Percentiles rank a stretch among this genome's conserved stretches.
phyloP scores from a whole-genome alignment of 257 asterid species.

The Pogostemon cablin region DNA sequence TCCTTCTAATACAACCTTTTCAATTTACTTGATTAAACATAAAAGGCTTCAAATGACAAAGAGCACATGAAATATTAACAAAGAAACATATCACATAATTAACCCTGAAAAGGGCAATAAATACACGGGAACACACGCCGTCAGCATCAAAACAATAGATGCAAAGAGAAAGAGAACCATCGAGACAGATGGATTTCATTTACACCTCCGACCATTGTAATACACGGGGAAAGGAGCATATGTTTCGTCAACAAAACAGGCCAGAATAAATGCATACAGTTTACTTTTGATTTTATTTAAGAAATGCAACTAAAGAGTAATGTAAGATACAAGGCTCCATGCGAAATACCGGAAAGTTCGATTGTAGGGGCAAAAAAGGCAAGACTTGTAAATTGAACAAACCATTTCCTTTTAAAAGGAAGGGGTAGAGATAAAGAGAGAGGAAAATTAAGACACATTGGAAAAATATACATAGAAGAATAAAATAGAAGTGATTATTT shows the following conservation, averaged over 20 bases:
- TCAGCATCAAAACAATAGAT: constrained; percentile 4
- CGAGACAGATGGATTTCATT: background rate
- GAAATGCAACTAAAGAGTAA: background rate
- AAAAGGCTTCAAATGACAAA: background rate
- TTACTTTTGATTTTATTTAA: background rate
- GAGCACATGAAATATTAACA: background rate
- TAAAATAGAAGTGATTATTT: background rate
- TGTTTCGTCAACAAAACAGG: background rate
- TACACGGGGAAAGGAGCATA: background rate
- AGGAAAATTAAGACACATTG: no score
- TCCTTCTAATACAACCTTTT: background rate
- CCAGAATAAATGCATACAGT: background rate
- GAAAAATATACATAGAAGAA: background rate
- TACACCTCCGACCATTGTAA: background rate
- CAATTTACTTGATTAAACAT: background rate
- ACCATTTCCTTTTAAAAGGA: no score
- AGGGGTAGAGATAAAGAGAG: no score
- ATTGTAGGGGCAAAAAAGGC: background rate
- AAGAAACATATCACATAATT: background rate
- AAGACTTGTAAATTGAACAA: no score
- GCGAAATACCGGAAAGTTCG: background rate
- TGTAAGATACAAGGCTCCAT: background rate
- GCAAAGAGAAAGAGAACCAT: background rate
- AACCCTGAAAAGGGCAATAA: background rate
- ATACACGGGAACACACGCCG: background rate